These are phyloP conservation scores for Fusarium udum DNA, from an alignment of 2,329 filamentous ascomycete species.

Conservation along the genomic window DNA sequence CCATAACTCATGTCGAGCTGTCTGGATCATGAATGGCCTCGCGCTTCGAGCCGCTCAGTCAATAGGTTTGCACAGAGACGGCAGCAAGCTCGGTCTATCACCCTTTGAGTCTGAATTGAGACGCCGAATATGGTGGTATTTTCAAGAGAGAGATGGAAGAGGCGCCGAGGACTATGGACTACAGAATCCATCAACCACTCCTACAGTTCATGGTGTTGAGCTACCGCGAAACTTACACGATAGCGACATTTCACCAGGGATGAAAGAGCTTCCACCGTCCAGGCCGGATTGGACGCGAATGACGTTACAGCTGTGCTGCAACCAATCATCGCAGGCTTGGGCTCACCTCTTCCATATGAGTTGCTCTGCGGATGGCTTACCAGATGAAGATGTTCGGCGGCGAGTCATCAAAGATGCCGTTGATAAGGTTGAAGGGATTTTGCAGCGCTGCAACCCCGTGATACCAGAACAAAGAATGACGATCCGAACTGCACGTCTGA, in stretches of 20 bases:
- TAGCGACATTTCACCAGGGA: conserved; percentile 58
- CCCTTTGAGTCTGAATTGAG: conserved; percentile 66
- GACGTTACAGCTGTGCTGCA: conserved; percentile 63
- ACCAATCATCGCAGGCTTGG: conserved; percentile 54
- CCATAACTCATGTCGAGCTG: conserved; percentile 47
- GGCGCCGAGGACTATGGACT: conserved; percentile 67
- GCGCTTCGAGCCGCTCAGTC: conserved; percentile 58
- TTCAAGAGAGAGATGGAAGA: conserved; percentile 60
- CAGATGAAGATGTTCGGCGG: conserved; percentile 48
- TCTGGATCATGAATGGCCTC: conserved; percentile 55
- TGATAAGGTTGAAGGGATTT: neutral
- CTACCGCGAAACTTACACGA: conserved; percentile 68
- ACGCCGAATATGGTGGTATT: conserved; percentile 63
- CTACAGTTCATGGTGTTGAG: conserved; percentile 52
- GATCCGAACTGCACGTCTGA: conserved; percentile 40
- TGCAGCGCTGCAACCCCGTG: conserved; percentile 59
- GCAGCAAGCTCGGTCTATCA: conserved; percentile 54
- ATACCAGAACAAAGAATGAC: conserved; percentile 55
- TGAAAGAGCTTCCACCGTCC: conserved; percentile 57
- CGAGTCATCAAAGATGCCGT: conserved; percentile 47
- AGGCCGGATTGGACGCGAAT: conserved; percentile 65
- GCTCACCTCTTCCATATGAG: conserved; percentile 38
- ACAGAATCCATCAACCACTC: conserved; percentile 16
- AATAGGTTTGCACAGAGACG: conserved; percentile 65
- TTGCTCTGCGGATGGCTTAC: conserved; percentile 4